A percentile compares a stretch with the other conserved stretches of the same genome.
phyloP scores from a whole-genome alignment of 345 rosid species.

The Citrus australasica region DNA sequence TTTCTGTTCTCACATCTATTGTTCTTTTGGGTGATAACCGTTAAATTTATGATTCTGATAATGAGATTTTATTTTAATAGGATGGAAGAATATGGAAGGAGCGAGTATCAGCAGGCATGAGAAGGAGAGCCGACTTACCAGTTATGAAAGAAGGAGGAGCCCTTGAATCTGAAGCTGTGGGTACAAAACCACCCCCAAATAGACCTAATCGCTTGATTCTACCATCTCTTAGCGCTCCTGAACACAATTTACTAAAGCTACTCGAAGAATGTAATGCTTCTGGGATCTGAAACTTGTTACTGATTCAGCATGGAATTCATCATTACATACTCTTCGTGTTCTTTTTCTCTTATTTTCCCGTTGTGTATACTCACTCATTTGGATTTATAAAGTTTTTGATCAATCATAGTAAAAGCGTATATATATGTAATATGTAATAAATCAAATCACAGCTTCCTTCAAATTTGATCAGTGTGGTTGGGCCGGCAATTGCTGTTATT shows the following conservation, averaged over 20 bases:
- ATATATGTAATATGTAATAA: background rate
- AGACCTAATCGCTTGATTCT: conserved; percentile 23
- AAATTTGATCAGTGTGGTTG: background rate
- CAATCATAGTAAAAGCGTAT: background rate
- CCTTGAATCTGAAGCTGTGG: conserved; percentile 45
- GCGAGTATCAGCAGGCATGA: conserved; percentile 59
- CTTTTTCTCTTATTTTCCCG: background rate
- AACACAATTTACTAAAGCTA: conserved; percentile 72
- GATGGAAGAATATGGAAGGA: conserved; percentile 98
- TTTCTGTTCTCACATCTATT: background rate
- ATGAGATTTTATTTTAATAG: conserved; percentile 30
- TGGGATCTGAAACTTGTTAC: conserved; percentile 36
- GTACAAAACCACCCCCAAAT: conserved; percentile 25
- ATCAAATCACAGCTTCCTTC: conserved; percentile 2
- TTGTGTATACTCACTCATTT: background rate
- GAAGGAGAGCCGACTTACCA: conserved; percentile 62
- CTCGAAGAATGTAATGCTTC: conserved; percentile 77
- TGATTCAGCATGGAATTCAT: background rate
- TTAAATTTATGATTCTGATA: conserved; percentile 5
- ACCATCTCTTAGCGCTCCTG: conserved; percentile 92
- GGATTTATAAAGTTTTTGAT: conserved; percentile 3
- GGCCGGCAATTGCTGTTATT: background rate
- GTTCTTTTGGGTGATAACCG: background rate
- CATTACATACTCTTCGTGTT: background rate
- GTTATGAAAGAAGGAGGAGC: conserved; percentile 46